Base-by-base conservation (phyloP, 768 basidiomycete species). In the Polyporus arcularius region DNA sequence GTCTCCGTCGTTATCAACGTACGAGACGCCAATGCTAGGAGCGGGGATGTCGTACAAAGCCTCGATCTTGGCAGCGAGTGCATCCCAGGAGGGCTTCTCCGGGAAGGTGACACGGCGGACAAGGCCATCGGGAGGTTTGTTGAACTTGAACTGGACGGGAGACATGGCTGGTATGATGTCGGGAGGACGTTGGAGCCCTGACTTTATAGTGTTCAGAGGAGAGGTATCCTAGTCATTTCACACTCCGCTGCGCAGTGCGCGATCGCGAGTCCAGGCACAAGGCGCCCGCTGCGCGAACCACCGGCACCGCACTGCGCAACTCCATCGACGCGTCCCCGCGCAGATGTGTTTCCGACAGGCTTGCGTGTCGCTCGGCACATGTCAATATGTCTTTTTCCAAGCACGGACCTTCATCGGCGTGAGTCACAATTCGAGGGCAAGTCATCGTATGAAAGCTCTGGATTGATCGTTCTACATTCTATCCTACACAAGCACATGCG, bases 1-100 rank as follows among this genome's bases (percentile, higher is more conserved):
- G 68, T 93, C 92, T 41, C 83, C 81, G 68, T 93, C 90, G 35
- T 71, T 70, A 71, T 94, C 92, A 51, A 86, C 61, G 71, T 94
- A 93, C 35, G 87, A 85, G 38, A 90, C 85, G 2, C 79, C 89
- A 53, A 92, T 75, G 53, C 80, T 79, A 58, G 82, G 81, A 55
- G 73, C 56, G 3, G 88, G 82, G 42, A 93, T 86, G 47, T 69
- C 69, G 72, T 77, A 84, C 71, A 92, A 58, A 78, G 73, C 28
- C 48, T 81, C 78, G 58, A 91, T 82, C 66, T 79, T 86, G 40
- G 76, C 65, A 12, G 87, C 82, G 50, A 92, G 82, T 16, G 73
- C 67, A 9, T 63, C 38, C 89, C 90, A 91, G 9, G 77, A 70
- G 6, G 90, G 90, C 21, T 59, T 67, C 1, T 68, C 66, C 5